phyloP scores from a whole-genome alignment of 352 stramenopile genomes.

The Saprolegnia diclina region DNA sequence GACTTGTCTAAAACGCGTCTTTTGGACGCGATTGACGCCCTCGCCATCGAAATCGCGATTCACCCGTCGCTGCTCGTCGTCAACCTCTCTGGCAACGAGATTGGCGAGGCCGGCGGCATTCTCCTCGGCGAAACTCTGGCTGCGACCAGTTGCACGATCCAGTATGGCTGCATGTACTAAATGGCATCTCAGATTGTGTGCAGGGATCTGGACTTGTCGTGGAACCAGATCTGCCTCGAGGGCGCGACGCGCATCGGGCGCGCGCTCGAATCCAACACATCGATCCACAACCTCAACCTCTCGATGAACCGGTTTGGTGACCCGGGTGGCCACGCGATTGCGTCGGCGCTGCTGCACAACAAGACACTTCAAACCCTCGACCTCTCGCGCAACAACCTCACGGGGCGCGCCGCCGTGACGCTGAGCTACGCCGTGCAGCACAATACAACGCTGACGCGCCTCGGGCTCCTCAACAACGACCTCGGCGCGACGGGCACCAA shows the following conservation, averaged over 20 bases:
- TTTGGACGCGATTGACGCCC: conserved; percentile 36
- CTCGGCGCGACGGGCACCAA: conserved; percentile 49
- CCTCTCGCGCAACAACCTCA: conserved; percentile 55
- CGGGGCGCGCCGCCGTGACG: conserved; percentile 43
- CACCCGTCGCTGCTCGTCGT: conserved; percentile 46
- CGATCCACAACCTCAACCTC: conserved; percentile 41
- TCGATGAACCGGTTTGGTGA: conserved; percentile 72
- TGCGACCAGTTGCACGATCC: conserved; percentile 42
- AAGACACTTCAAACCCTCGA: conserved; percentile 44
- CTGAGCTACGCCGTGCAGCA: conserved; percentile 53
- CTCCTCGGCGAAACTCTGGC: conserved; percentile 62
- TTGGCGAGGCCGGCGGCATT: conserved; percentile 42
- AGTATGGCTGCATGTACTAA: not conserved
- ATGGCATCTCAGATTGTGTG: not conserved
- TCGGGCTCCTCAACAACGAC: conserved; percentile 55
- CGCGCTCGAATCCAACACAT: conserved; percentile 48
- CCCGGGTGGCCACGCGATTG: conserved; percentile 51
- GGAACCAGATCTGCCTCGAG: conserved; percentile 57
- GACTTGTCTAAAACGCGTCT: conserved; percentile 57
- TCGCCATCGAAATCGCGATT: conserved; percentile 48
- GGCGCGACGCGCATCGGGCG: conserved; percentile 50
- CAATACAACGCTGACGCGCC: conserved; percentile 37
- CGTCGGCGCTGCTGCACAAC: conserved; percentile 46
- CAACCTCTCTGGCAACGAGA: conserved; percentile 62
- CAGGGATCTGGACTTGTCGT: conserved; percentile 50